Evolutionary conservation across 1,139 yeast genomes (phyloP).

Genomic region (Diutina siamensis): DNA sequence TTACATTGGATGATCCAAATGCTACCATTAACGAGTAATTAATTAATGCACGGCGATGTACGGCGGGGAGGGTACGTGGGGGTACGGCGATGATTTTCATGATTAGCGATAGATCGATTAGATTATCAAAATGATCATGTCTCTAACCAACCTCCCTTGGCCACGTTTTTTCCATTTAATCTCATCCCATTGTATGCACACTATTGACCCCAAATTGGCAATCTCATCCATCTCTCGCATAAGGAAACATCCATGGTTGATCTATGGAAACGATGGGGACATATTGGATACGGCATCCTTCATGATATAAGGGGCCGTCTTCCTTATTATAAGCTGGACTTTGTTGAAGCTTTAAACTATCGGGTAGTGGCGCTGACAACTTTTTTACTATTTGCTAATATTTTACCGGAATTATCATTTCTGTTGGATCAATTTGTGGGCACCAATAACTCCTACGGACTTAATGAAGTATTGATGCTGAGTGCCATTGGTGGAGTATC

Average conservation of each 20-base stretch:
- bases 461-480: constrained; percentile 76
- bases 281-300: constrained; percentile 30
- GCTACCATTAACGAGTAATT: not conserved
- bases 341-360: constrained; percentile 75
- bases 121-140: no score
- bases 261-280: not conserved
- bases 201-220: not conserved
- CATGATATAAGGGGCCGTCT: constrained; percentile 43
- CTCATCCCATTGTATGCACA: not conserved
- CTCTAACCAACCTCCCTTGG: no score
- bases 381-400: constrained; percentile 77
- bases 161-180: no score
- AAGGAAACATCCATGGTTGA: not conserved
- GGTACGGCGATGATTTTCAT: no score
- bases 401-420: constrained; percentile 90
- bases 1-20: not conserved
- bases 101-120: no score
- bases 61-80: no score
- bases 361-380: constrained; percentile 81
- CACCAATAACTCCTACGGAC: constrained; percentile 78
- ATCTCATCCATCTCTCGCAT: not conserved
- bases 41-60: not conserved
- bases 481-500: constrained; percentile 84
- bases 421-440: constrained; percentile 95
- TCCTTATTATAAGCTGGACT: constrained; percentile 68